A percentile compares a stretch with the other conserved stretches of the same genome.
Conservation (phyloP, 352 stramenopile species). For the Phytophthora litchii region DNA sequence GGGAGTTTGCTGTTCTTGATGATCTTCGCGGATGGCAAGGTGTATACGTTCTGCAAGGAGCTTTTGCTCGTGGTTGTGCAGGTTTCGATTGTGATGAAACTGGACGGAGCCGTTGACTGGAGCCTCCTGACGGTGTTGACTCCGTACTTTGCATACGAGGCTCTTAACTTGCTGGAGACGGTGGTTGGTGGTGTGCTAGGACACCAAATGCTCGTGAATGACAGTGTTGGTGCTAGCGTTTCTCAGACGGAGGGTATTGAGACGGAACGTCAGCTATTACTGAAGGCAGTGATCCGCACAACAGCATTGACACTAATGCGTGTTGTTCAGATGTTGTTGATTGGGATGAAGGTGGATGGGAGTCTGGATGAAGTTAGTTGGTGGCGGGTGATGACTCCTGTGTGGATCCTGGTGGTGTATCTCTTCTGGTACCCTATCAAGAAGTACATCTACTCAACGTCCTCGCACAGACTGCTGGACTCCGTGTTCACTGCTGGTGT, state of each 20-base stretch:
- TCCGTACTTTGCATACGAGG: constrained; percentile 74
- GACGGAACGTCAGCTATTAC: constrained; percentile 45
- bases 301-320: constrained; percentile 50
- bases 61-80: constrained; percentile 71
- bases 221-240: constrained; percentile 58
- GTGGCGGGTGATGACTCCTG: constrained; percentile 75
- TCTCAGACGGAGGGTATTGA: constrained; percentile 63
- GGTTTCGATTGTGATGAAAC: constrained; percentile 78
- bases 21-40: constrained; percentile 27
- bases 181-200: constrained; percentile 52
- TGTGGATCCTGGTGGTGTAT: constrained; percentile 72
- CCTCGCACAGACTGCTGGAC: constrained; percentile 53
- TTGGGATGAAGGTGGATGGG: constrained; percentile 70
- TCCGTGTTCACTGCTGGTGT: constrained; percentile 48
- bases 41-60: constrained; percentile 52
- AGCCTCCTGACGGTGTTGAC: constrained; percentile 61
- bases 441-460: constrained; percentile 48
- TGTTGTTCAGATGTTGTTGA: constrained; percentile 52
- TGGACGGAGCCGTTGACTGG: constrained; percentile 67
- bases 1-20: constrained; percentile 23
- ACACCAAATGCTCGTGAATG: constrained; percentile 60
- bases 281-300: constrained; percentile 41
- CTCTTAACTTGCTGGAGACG: constrained; percentile 69
- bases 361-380: constrained; percentile 53
- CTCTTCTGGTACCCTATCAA: constrained; percentile 55